phyloP scores from a whole-genome alignment of 1,284 basidiomycete species.

The Jaminaea rosea region DNA sequence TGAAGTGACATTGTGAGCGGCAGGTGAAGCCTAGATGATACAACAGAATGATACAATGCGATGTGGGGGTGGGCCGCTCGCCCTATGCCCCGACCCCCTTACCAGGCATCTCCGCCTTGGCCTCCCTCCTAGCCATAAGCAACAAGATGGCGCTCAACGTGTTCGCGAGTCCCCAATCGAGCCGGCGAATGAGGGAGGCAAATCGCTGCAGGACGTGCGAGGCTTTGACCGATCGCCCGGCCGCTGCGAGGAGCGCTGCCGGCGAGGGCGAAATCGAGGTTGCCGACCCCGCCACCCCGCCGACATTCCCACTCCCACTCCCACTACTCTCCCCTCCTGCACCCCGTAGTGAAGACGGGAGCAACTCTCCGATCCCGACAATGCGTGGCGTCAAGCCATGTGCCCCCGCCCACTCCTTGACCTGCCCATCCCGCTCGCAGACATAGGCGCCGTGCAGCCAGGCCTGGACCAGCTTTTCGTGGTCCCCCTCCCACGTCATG shows the following conservation, averaged over 20 bases:
- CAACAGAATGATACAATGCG: no score
- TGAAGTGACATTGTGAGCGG: background rate
- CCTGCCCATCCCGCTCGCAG: background rate
- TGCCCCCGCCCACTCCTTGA: background rate
- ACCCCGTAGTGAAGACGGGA: no score
- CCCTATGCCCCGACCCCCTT: no score
- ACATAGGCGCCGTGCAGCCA: background rate
- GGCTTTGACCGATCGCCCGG: no score
- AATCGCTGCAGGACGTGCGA: conserved; percentile 6
- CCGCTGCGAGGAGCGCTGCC: no score
- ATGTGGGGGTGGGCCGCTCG: no score
- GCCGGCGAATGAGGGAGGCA: conserved; percentile 2
- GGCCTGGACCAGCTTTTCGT: conserved; percentile 1
- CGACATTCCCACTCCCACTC: no score
- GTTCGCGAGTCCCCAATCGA: conserved; percentile 9
- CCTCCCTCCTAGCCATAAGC: conserved; percentile 9
- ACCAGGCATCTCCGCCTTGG: no score
- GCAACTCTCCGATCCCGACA: conserved; percentile 4
- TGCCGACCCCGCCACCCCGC: no score
- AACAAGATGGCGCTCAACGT: conserved; percentile 8
- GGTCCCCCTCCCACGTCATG: no score
- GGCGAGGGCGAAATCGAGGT: no score
- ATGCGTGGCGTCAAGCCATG: background rate
- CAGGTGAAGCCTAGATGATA: background rate
- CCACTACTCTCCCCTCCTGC: no score